Base-by-base conservation (phyloP, 2,329 filamentous ascomycete genomes). In the Ceratocystis ficicola region DNA sequence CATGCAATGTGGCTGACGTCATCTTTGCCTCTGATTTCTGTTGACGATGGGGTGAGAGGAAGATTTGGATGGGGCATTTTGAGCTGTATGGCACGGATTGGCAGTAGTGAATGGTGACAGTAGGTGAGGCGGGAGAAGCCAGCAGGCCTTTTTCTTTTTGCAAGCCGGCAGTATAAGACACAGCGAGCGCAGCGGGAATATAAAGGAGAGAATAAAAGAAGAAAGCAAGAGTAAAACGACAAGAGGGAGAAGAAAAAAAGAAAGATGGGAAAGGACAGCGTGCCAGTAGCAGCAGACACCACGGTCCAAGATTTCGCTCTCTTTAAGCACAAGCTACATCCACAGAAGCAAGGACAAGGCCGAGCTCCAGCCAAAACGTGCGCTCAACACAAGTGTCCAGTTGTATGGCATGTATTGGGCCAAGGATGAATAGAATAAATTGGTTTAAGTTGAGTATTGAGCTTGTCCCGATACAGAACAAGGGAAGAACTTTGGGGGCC, bases 31-130 rank as follows among this genome's bases (percentile, higher is more conserved):
- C 84, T 83, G 73, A 94, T 89, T 72, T 94, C 90, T 63, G 87
- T 87, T 44, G 89, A 93, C 10, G 89, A 88, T 50, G 90, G 90
- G 62, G 90, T 95, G 55, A 86, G 89, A 57, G 87, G 89, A 65
- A 86, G 79, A 65, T 78, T 79, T 57, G 82, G 79, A 67, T 81
- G 84, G 73, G 87, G 83, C 88, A 91, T 91, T 68, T 17, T 64
- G 46, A 44, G 4, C n/a, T 48, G 55, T 8, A 28, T 44, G 20
- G 60, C 48, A 20, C 15, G 17, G 20, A 25, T 20, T 25, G 22
- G 22, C 15, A 25, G 50, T 55, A 25, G 50, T 22, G 25, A 10
- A 15, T 28, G n/a, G 20, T 28, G 41, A 22, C 15, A 48, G 22
- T 48, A 6, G 22, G 22, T 17, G 55, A 57, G 57, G 20, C 22